phyloP scores from a whole-genome alignment of 176 grass and related monocot species.

The Phragmites australis region DNA sequence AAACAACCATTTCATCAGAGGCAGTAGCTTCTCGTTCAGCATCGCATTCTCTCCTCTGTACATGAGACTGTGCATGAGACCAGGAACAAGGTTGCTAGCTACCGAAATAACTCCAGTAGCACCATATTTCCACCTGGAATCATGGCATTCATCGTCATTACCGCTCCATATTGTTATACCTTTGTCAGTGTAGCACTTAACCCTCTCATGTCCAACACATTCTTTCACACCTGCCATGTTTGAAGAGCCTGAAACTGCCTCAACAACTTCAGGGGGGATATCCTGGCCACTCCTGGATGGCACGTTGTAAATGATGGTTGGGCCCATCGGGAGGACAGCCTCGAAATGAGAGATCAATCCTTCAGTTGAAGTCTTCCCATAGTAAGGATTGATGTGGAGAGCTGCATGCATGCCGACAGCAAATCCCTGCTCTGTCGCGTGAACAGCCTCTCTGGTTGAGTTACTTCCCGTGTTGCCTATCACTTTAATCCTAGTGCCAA shows the following conservation, averaged over 20 bases:
- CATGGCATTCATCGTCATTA: conserved; percentile 70
- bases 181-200: conserved; percentile 68
- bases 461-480: conserved; percentile 96
- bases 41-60: conserved; percentile 55
- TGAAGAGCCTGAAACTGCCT: conserved; percentile 44
- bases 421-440: conserved; percentile 86
- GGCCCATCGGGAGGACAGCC: conserved; percentile 77
- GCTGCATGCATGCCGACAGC: conserved; percentile 92
- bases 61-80: conserved; percentile 68
- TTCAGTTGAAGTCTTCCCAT: conserved; percentile 80
- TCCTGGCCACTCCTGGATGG: conserved; percentile 78
- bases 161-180: conserved; percentile 79
- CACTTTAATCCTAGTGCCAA: conserved; percentile 87
- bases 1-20: conserved; percentile 80
- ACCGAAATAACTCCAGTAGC: conserved; percentile 83
- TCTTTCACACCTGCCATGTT: conserved; percentile 91
- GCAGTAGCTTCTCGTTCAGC: conserved; percentile 60
- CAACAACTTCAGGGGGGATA: conserved; percentile 69
- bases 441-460: conserved; percentile 91
- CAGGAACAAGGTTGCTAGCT: conserved; percentile 78
- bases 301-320: conserved; percentile 85
- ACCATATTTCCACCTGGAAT: conserved; percentile 71
- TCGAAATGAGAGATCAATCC: conserved; percentile 77
- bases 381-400: conserved; percentile 97
- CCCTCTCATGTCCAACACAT: conserved; percentile 71